Conservation (phyloP, 805 yeast genomes). For the Wickerhamomyces rabaulensis region DNA sequence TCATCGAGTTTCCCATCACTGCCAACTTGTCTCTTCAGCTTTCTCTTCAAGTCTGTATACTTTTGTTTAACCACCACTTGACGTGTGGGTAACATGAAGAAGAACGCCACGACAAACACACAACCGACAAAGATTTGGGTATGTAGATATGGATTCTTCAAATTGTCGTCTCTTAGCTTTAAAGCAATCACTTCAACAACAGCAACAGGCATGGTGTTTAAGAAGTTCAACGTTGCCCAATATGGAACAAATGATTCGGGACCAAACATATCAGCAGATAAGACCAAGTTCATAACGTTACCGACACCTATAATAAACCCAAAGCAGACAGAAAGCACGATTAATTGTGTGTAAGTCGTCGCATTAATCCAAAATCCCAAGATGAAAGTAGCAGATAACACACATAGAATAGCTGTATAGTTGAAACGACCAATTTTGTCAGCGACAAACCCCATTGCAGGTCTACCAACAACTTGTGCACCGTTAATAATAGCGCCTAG, state of each 20-base stretch:
- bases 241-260: constrained; percentile 30
- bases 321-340: constrained; percentile 35
- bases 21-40: background rate
- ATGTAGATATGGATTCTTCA: constrained; percentile 42
- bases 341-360: constrained; percentile 32
- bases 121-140: constrained; percentile 58
- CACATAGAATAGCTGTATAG: constrained; percentile 9
- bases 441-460: constrained; percentile 40
- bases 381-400: constrained; percentile 29
- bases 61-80: constrained; percentile 41
- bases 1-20: background rate
- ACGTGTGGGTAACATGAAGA: constrained; percentile 41
- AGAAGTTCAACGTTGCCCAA: constrained; percentile 6
- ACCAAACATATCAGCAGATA: constrained; percentile 35
- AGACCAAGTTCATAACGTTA: constrained; percentile 36
- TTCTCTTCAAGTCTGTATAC: constrained; percentile 19
- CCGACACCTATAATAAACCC: constrained; percentile 43
- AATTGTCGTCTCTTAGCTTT: constrained; percentile 29
- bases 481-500: constrained; percentile 43
- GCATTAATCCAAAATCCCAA: constrained; percentile 44
- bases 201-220: constrained; percentile 31
- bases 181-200: constrained; percentile 56
- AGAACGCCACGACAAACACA: constrained; percentile 35
- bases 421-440: constrained; percentile 44
- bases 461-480: constrained; percentile 45